Percentiles rank a stretch among this genome's conserved stretches.
Evolutionary conservation across 345 rosid species (phyloP).

Genomic region (Pugionium dolabratum): DNA sequence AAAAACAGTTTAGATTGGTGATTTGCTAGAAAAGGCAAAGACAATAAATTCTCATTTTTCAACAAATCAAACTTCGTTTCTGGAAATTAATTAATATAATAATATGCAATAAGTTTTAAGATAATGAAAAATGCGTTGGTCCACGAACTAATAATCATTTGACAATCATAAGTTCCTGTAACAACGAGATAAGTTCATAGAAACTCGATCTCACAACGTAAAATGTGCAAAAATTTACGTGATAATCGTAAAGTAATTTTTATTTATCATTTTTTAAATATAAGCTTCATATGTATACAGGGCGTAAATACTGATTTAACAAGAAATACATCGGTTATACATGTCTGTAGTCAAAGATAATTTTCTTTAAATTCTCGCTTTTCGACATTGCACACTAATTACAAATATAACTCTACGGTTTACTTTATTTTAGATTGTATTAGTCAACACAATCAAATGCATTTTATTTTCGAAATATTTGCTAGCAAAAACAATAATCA

Average conservation of each 20-base stretch:
- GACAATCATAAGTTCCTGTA: constrained; percentile 34
- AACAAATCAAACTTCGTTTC: constrained; percentile 24
- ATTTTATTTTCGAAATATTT: too few relatives aligned
- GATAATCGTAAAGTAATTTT: background rate
- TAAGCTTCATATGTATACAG: too few relatives aligned
- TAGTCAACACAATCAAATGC: too few relatives aligned
- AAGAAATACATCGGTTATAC: too few relatives aligned
- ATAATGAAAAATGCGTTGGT: constrained; percentile 10
- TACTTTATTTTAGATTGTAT: too few relatives aligned
- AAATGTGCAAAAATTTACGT: constrained; percentile 14
- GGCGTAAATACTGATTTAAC: too few relatives aligned
- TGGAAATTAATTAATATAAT: background rate
- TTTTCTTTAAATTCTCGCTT: too few relatives aligned
- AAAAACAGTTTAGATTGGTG: background rate
- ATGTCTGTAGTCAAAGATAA: too few relatives aligned
- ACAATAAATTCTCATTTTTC: constrained; percentile 19
- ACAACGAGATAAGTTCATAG: constrained; percentile 23
- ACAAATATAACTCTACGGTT: too few relatives aligned
- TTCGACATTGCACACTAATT: too few relatives aligned
- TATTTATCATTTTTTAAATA: background rate
- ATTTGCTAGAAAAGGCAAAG: background rate
- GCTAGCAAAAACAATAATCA: too few relatives aligned
- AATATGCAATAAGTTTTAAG: constrained; percentile 5
- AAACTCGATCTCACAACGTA: constrained; percentile 26
- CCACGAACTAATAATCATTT: constrained; percentile 34